These are phyloP conservation scores for Begonia masoniana DNA, from an alignment of 306 rosid genomes.

Conservation along the genomic window DNA sequence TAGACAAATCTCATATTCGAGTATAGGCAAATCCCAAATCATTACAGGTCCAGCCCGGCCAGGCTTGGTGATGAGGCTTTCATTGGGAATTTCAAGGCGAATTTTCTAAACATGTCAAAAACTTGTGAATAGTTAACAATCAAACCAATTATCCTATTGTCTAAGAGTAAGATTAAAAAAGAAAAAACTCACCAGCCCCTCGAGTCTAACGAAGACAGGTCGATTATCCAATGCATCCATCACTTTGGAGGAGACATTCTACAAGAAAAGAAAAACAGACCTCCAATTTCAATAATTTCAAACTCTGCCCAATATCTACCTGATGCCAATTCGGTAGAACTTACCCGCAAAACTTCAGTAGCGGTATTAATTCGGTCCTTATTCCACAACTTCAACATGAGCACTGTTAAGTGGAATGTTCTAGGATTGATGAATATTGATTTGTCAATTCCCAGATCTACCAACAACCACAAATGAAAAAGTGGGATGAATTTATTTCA, in stretches of 20 bases:
- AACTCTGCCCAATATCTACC: too few relatives aligned
- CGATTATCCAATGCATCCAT: conserved; percentile 63
- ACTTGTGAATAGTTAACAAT: not conserved
- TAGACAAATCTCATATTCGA: too few relatives aligned
- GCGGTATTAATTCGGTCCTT: conserved; percentile 64
- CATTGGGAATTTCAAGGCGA: too few relatives aligned
- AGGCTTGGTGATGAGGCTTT: too few relatives aligned
- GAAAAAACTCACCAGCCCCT: conserved; percentile 62
- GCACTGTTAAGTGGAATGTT: conserved; percentile 83
- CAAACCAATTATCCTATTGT: not conserved
- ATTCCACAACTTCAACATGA: conserved; percentile 96
- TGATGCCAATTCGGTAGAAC: conserved; percentile 3
- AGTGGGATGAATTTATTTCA: too few relatives aligned
- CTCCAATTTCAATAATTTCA: too few relatives aligned
- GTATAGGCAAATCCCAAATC: too few relatives aligned
- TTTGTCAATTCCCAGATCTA: conserved; percentile 64
- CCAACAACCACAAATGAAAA: too few relatives aligned
- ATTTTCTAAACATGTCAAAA: not conserved
- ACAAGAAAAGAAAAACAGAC: conserved; percentile 9
- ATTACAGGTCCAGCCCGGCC: too few relatives aligned
- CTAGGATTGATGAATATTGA: conserved; percentile 75
- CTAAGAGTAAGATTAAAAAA: not conserved
- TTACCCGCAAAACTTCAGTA: conserved; percentile 62
- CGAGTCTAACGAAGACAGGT: conserved; percentile 51
- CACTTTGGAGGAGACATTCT: conserved; percentile 66